Percentiles rank a stretch among this genome's conserved stretches.
Evolutionary conservation across 352 stramenopile species (phyloP).

Genomic region (Globisporangium irregulare): DNA sequence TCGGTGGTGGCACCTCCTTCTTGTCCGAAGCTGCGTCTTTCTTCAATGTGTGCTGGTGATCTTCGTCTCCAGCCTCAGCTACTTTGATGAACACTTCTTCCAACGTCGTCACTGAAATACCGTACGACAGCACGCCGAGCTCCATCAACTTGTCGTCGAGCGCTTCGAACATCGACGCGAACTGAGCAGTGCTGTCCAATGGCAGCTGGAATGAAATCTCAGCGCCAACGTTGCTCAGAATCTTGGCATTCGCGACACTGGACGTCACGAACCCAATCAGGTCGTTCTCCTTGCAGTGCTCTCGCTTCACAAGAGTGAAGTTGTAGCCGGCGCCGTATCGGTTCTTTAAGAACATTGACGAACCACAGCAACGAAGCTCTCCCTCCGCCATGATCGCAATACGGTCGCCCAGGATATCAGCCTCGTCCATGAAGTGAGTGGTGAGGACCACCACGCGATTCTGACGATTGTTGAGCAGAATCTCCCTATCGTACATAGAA

Average conservation of each 20-base stretch:
- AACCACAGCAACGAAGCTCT: slow-evolving; percentile 38
- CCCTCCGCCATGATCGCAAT: slow-evolving; percentile 82
- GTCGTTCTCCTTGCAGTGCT: slow-evolving; percentile 23
- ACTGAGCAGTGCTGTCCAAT: slow-evolving; percentile 43
- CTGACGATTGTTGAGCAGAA: slow-evolving; percentile 48
- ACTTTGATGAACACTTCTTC: slow-evolving; percentile 92
- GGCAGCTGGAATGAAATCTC: slow-evolving; percentile 82
- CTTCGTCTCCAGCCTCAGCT: slow-evolving; percentile 46
- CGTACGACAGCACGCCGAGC: slow-evolving; percentile 57
- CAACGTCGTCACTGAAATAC: slow-evolving; percentile 90
- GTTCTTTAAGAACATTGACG: slow-evolving; percentile 81
- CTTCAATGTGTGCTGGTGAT: slow-evolving; percentile 40
- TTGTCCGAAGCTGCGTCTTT: slow-evolving; percentile 15
- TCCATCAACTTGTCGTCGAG: slow-evolving; percentile 41
- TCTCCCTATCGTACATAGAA: slow-evolving; percentile 24
- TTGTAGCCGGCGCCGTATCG: slow-evolving; percentile 40
- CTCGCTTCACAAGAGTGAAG: slow-evolving; percentile 33
- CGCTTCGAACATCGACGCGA: slow-evolving; percentile 67
- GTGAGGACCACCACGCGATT: slow-evolving; percentile 78
- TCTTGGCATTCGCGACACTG: slow-evolving; percentile 39
- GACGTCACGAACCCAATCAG: slow-evolving; percentile 37
- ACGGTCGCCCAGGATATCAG: slow-evolving; percentile 74
- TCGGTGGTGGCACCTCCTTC: slow-evolving; percentile 1
- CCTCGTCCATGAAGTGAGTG: slow-evolving; percentile 95
- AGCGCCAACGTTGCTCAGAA: slow-evolving; percentile 73